phyloP scores from a whole-genome alignment of 116 monocot genomes.

The Phalaenopsis hybrid region DNA sequence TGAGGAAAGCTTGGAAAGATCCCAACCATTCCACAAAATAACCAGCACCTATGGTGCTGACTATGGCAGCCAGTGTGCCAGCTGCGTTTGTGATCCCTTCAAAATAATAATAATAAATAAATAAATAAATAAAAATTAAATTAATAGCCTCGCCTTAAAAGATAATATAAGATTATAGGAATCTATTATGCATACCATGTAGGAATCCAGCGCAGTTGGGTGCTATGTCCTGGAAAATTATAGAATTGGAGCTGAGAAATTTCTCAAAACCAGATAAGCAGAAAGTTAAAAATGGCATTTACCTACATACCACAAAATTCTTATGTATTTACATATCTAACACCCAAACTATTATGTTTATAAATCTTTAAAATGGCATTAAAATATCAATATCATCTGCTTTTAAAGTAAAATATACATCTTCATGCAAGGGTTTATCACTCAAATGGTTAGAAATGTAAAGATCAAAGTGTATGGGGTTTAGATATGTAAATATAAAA shows the following conservation, averaged over 20 bases:
- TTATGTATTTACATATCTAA: no score
- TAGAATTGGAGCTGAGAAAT: not conserved
- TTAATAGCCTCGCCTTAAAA: not conserved
- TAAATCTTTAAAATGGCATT: no score
- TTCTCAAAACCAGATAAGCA: not conserved
- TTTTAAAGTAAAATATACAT: no score
- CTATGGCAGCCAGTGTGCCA: slow-evolving; percentile 76
- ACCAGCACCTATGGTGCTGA: slow-evolving; percentile 84
- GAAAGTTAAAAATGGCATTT: no score
- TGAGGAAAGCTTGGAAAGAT: slow-evolving; percentile 87
- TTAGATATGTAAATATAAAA: no score
- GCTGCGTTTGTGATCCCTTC: slow-evolving; percentile 66
- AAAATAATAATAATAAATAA: not conserved
- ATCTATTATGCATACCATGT: slow-evolving; percentile 44
- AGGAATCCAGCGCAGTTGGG: slow-evolving; percentile 77
- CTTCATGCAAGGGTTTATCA: no score
- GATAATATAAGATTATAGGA: not conserved
- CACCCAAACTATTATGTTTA: no score
- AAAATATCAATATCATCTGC: no score
- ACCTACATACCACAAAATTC: no score
- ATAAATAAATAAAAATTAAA: not conserved
- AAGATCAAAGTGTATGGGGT: no score
- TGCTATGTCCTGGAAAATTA: slow-evolving; percentile 66
- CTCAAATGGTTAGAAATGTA: no score
- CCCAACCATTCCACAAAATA: slow-evolving; percentile 89